Percentiles rank a stretch among this genome's conserved stretches.
These are phyloP conservation scores for Suillus placidus DNA, from an alignment of 768 basidiomycete species.

Conservation along the genomic window DNA sequence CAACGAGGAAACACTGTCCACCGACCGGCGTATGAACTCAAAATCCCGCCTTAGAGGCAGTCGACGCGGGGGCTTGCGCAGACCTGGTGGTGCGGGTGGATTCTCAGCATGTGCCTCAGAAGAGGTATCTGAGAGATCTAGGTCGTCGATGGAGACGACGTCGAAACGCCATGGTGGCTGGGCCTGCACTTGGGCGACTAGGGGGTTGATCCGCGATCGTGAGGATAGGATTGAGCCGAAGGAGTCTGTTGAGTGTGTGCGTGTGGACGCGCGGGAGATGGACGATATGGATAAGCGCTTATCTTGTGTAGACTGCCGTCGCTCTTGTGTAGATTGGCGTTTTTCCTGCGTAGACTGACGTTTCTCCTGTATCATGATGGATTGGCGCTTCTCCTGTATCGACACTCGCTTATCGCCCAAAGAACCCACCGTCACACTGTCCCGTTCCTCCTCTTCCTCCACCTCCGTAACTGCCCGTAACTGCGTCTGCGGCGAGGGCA, in stretches of 20 bases:
- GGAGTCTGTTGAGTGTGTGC: conserved; percentile 38
- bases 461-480: conserved; percentile 35
- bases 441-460: conserved; percentile 32
- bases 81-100: conserved; percentile 51
- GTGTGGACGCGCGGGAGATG: conserved; percentile 22
- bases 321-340: neutral
- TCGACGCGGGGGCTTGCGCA: conserved; percentile 56
- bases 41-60: conserved; percentile 79
- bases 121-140: conserved; percentile 79
- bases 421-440: conserved; percentile 10
- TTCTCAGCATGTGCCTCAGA: conserved; percentile 50
- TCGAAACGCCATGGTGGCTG: conserved; percentile 64
- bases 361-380: neutral
- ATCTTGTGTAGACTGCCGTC: neutral
- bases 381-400: neutral
- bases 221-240: conserved; percentile 37
- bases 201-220: conserved; percentile 30
- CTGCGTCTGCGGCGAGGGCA: conserved; percentile 19
- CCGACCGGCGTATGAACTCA: conserved; percentile 74
- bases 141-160: conserved; percentile 76
- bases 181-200: conserved; percentile 38
- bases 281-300: conserved; percentile 10
- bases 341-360: neutral
- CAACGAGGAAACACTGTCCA: conserved; percentile 77
- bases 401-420: conserved; percentile 21